Base-by-base conservation (phyloP, 192 early-diverging fungal genomes). In the Mortierella hygrophila region DNA sequence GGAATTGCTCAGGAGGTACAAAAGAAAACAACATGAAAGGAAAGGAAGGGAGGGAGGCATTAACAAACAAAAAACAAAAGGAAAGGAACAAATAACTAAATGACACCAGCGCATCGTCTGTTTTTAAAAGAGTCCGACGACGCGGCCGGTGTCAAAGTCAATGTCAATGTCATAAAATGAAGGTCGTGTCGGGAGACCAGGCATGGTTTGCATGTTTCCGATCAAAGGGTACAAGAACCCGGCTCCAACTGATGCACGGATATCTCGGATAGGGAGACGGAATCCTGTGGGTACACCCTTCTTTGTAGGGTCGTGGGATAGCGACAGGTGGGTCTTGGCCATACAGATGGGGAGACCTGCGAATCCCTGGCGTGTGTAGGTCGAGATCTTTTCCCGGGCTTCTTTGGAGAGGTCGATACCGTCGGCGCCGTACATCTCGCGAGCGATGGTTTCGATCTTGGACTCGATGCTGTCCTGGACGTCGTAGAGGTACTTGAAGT, bases 181-280 rank as follows among this genome's bases (percentile, higher is more conserved):
- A 16, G 97, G 98, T 44, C 98, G 93, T 4, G 98, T 99, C 38
- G 97, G 96, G 60, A 99, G 92, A 42, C 98, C 98, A 16, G 98
- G 98, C 94, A 99, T 98, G 35, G 98, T 99, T 83, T 96, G 96
- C 98, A 99, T 99, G 63, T 95, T 93, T 52, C 98, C 98, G 35
- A 97, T 93, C 55, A 99, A 91, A 57, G 98, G 98, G 88, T 98
- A 99, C 38, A 99, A 85, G 91, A 99, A 99, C 32, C 98, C 98
- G 37, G 98, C 98, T 42, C 98, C 98, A 29, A 97, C 97, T 9
- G 95, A 96, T 20, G 97, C 97, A 41, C 98, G 94, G 77, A 99
- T 96, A 79, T 99, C 98, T 55, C 98, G 95, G 70, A 99, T 93
- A 16, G 97, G 98, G 57, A 99, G 93, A 52, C 92, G 94, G 82